A percentile compares a stretch with the other conserved stretches of the same genome.
Evolutionary conservation across 177 flowering plant genomes (phyloP).

Genomic region (Vitis hybrid): DNA sequence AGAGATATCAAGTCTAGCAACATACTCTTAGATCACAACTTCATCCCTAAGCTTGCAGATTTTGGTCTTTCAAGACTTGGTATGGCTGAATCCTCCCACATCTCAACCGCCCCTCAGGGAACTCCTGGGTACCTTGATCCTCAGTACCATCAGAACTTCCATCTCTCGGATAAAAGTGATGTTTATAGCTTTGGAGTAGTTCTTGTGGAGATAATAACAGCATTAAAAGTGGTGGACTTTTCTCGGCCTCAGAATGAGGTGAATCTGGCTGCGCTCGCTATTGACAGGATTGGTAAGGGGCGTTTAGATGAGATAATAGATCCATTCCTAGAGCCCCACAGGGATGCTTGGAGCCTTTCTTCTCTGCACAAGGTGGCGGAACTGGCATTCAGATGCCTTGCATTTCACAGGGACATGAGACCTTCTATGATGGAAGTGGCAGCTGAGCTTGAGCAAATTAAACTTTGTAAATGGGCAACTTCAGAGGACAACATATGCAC

Average conservation of each 20-base stretch:
- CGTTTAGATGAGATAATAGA: conserved; percentile 50
- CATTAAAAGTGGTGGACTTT: conserved; percentile 52
- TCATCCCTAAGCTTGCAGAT: conserved; percentile 60
- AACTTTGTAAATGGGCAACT: conserved; percentile 20
- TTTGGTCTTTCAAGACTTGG: conserved; percentile 67
- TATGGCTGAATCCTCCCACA: conserved; percentile 43
- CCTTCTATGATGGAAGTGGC: conserved; percentile 68
- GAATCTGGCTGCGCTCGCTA: conserved; percentile 51
- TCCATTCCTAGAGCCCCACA: conserved; percentile 32
- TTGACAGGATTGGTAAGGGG: conserved; percentile 51
- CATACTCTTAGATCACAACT: conserved; percentile 51
- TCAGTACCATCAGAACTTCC: conserved; percentile 63
- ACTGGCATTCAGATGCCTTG: conserved; percentile 58
- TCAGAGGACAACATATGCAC: conserved; percentile 19
- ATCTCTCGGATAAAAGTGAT: conserved; percentile 61
- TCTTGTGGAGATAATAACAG: conserved; percentile 64
- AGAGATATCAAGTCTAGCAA: conserved; percentile 73
- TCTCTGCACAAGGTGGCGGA: conserved; percentile 55
- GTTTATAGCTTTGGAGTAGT: conserved; percentile 79
- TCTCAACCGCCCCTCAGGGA: conserved; percentile 77
- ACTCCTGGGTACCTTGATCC: conserved; percentile 79
- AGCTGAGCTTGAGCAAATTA: conserved; percentile 47
- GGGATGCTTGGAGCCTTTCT: conserved; percentile 32
- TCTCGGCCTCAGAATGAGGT: conserved; percentile 45
- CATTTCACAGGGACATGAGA: conserved; percentile 50